phyloP scores from a whole-genome alignment of 139 green algal species.

The Coelastrella sp. region DNA sequence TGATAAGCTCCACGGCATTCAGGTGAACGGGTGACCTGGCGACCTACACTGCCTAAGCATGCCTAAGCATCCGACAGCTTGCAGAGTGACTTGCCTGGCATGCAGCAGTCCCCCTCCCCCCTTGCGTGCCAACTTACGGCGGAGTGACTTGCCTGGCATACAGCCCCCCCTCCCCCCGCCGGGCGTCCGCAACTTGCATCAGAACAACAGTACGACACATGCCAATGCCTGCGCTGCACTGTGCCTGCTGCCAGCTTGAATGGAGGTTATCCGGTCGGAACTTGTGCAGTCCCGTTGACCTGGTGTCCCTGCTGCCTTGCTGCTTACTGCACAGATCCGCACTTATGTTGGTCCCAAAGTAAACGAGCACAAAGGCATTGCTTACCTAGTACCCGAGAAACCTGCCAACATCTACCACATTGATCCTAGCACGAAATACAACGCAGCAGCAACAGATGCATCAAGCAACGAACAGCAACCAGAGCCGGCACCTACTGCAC shows the following conservation, averaged over 20 bases:
- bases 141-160: no score
- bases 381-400: background rate
- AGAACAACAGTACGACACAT: no score
- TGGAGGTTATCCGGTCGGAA: background rate
- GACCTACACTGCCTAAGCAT: background rate
- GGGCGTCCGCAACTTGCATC: no score
- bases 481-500: background rate
- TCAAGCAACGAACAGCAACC: background rate
- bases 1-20: background rate
- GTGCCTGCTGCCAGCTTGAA: no score
- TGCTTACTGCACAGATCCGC: background rate
- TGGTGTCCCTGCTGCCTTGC: background rate
- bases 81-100: background rate
- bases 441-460: background rate
- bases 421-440: background rate
- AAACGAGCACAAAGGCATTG: background rate
- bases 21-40: background rate
- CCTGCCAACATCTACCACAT: background rate
- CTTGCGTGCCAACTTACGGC: no score
- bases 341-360: background rate
- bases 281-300: background rate
- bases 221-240: no score
- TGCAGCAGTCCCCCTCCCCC: no score
- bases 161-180: no score
- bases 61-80: background rate